These are phyloP conservation scores for Nicotiana benthamiana DNA, from an alignment of 257 asterid species.

Conservation along the genomic window DNA sequence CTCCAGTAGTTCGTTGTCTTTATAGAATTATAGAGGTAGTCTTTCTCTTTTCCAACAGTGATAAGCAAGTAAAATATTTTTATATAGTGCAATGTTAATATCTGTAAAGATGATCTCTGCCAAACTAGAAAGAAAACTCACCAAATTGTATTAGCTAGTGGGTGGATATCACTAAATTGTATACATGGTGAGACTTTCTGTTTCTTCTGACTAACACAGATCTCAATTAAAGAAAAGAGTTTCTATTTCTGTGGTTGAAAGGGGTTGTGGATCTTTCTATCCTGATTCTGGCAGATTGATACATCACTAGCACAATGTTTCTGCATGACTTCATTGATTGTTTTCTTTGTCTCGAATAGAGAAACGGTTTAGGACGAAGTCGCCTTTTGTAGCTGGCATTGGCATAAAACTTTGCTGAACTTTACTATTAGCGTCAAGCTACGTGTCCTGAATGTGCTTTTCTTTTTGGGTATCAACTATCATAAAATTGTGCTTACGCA, in stretches of 20 bases:
- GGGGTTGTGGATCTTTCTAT: neutral
- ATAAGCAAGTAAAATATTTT: neutral
- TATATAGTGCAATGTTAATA: neutral
- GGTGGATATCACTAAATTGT: neutral
- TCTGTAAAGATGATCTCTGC: neutral
- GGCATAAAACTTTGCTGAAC: neutral
- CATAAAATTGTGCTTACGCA: neutral
- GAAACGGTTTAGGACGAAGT: neutral
- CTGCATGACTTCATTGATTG: neutral
- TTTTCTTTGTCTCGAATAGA: neutral
- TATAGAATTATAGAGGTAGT: neutral
- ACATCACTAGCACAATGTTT: neutral
- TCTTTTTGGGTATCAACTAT: neutral
- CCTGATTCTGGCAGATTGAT: neutral
- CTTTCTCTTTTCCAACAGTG: neutral
- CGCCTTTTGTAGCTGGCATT: neutral
- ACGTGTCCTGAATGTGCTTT: neutral
- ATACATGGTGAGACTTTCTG: neutral
- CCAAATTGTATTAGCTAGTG: neutral
- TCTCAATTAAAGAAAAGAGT: neutral
- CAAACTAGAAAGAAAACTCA: neutral
- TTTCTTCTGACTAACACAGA: neutral
- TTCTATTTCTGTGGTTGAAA: neutral
- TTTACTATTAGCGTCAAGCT: neutral
- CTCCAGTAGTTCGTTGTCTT: neutral